These are phyloP conservation scores for Chlorella variabilis DNA, from an alignment of 163 green algal genomes.

Conservation along the genomic window DNA sequence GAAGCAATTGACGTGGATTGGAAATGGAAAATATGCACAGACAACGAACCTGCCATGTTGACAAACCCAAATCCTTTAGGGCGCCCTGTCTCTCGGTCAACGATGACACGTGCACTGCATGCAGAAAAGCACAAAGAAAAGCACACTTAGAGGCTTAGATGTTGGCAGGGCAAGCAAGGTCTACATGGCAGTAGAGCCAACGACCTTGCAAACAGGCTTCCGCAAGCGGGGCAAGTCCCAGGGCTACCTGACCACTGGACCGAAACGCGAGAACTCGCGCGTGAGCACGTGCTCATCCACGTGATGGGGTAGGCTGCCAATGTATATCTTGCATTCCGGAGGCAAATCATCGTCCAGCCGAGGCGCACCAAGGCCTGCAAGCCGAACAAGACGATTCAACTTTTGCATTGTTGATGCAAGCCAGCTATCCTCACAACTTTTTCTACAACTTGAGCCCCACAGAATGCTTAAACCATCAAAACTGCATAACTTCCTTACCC, in stretches of 20 bases:
- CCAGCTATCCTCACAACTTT: background rate
- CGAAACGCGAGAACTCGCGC: constrained; percentile 67
- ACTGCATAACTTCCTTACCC: background rate
- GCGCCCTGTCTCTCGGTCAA: constrained; percentile 66
- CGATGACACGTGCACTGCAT: constrained; percentile 64
- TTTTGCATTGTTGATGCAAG: too few relatives aligned
- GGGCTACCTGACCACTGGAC: constrained; percentile 51
- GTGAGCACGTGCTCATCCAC: constrained; percentile 46
- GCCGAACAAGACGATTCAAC: background rate
- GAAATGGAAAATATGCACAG: background rate
- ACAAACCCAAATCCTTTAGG: constrained; percentile 82
- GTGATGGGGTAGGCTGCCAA: constrained; percentile 29
- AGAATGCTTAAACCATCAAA: background rate
- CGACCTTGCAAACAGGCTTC: too few relatives aligned
- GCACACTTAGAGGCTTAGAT: too few relatives aligned
- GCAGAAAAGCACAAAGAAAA: background rate
- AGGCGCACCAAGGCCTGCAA: constrained; percentile 8
- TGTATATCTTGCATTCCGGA: constrained; percentile 46
- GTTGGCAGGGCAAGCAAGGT: too few relatives aligned
- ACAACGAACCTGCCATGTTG: constrained; percentile 55
- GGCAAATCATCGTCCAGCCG: constrained; percentile 49
- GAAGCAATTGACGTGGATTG: background rate
- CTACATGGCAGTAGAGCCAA: too few relatives aligned
- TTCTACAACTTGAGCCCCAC: background rate
- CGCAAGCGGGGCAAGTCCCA: background rate